Evolutionary conservation across 1,139 yeast genomes (phyloP), one percentile per base, ranked within the genome.

Genomic region (Blastobotrys elegans): DNA sequence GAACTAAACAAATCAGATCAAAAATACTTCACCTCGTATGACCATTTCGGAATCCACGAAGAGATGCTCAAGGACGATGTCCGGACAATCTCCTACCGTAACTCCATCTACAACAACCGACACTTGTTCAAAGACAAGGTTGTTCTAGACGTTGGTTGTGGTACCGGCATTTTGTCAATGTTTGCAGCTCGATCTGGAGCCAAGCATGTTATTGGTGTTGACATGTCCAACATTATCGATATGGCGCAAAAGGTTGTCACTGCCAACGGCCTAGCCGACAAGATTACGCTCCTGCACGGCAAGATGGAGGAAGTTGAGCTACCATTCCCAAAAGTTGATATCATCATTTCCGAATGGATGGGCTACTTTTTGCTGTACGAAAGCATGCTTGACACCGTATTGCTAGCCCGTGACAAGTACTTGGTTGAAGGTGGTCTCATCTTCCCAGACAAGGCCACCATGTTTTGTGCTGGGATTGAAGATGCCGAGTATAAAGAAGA

Each of bases 141-240:
- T 52, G 99, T 94, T n/a, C 75, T 94, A 53, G 99, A 94, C 70
- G 98, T 94, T 53, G 98, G 98, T 41, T 92, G 97, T 69, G 98
- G 98, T 59, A 92, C 97, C 11, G 98, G 98, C 57, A 88, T 92
- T 59, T 73, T 92, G 57, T 89, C 97, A 21, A 87, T 92, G 96
- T 92, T 92, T 74, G 97, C 97, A n/a, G 96, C 90, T 44, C 84
- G 84, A 63, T 94, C 97, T 18, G 98, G 97, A 56, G 97, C 97
- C 55, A 88, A 88, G 67, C 97, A 89, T 64, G 97, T 92, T 48
- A 84, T 89, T 67, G 95, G 96, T 40, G 96, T 90, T 46, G 99
- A 94, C 70, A 90, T 90, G 95, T 88, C 97, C 34, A 86, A 87
- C 64, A 92, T 94, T 64, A 90, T 94, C 61, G 95, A 82, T 57